A percentile compares a stretch with the other conserved stretches of the same genome.
These are phyloP conservation scores for Ensete ventricosum DNA, from an alignment of 176 grass and related monocot genomes.

Conservation along the genomic window DNA sequence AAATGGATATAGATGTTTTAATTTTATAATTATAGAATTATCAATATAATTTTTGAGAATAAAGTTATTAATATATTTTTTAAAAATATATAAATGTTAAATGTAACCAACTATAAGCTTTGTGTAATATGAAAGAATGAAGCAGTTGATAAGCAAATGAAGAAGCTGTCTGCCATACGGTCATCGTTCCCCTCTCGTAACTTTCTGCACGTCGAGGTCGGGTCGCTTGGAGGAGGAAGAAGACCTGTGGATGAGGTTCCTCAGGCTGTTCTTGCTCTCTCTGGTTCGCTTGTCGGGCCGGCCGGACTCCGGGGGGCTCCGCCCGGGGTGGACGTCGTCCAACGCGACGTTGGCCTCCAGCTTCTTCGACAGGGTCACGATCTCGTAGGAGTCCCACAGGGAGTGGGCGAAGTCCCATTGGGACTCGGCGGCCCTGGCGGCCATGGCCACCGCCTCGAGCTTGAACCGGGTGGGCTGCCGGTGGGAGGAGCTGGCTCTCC, in stretches of 20 bases:
- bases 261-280: slow-evolving; percentile 51
- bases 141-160: too few species aligned
- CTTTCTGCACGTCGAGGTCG: neutral
- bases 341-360: slow-evolving; percentile 47
- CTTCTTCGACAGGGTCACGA: slow-evolving; percentile 50
- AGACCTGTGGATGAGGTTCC: slow-evolving; percentile 33
- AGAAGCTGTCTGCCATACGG: too few species aligned
- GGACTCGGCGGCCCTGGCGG: neutral
- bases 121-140: too few species aligned
- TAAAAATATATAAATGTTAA: too few species aligned
- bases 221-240: slow-evolving; percentile 11
- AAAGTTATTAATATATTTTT: too few species aligned
- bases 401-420: slow-evolving; percentile 60
- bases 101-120: too few species aligned
- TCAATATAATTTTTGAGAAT: too few species aligned
- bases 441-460: slow-evolving; percentile 40
- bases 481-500: neutral
- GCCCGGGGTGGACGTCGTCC: slow-evolving; percentile 7
- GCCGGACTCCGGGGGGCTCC: neutral
- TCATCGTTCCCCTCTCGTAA: too few species aligned
- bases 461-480: slow-evolving; percentile 58
- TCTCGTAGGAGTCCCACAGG: slow-evolving; percentile 85
- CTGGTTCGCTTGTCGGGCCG: slow-evolving; percentile 24
- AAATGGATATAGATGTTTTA: too few species aligned
- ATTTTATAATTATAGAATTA: too few species aligned